Percentiles rank a stretch among this genome's conserved stretches.
phyloP scores from a whole-genome alignment of 1,284 basidiomycete genomes.

The Melampsora larici-populina region DNA sequence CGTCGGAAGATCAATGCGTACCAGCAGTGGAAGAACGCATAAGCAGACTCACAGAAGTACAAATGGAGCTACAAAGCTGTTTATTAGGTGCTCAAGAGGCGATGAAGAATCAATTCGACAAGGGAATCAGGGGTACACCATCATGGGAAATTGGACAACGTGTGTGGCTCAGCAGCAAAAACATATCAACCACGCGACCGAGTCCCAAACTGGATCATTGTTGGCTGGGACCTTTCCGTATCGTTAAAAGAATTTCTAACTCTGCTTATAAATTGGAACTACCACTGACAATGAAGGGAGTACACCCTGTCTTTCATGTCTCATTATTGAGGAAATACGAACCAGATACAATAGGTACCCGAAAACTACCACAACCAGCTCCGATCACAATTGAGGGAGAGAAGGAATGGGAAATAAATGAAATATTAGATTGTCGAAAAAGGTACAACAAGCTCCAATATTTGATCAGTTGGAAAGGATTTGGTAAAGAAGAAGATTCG shows the following conservation, averaged over 20 bases:
- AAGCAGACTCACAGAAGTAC: neutral
- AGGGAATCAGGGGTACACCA: neutral
- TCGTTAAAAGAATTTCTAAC: neutral
- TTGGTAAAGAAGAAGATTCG: no score
- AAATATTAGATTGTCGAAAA: no score
- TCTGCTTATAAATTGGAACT: conserved; percentile 6
- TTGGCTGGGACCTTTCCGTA: conserved; percentile 11
- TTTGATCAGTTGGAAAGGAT: no score
- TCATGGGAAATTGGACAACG: neutral
- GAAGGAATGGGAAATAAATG: no score
- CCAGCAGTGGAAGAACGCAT: neutral
- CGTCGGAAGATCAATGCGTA: no score
- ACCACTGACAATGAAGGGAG: neutral
- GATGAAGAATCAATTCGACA: no score
- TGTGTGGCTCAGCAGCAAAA: no score
- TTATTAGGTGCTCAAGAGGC: conserved; percentile 1
- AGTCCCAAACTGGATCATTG: neutral
- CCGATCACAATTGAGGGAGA: no score
- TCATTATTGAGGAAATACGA: neutral
- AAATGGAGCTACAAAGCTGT: neutral
- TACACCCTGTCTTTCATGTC: conserved; percentile 6
- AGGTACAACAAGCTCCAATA: no score
- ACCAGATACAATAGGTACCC: neutral
- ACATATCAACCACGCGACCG: conserved; percentile 16
- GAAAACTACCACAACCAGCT: no score